Evolutionary conservation across 139 green algal species (phyloP), one percentile per base, ranked within the genome.

Genomic region (Ettlia oleoabundans): DNA sequence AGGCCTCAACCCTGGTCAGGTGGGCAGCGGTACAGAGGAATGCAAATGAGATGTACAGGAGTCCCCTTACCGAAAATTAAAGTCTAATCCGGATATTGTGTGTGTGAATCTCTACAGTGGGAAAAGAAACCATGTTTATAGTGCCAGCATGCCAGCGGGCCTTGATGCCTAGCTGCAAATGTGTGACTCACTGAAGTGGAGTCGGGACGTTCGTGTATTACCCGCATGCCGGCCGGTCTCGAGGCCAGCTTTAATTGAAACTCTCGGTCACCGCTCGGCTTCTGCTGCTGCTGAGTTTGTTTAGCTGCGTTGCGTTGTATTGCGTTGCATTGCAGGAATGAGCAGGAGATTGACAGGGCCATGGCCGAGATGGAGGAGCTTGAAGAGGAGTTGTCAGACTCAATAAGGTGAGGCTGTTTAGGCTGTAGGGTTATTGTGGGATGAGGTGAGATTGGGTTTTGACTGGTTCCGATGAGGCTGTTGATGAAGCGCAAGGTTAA

Each of bases 31-130:
- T 85, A 68, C 96, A 40, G 95, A 98, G 63, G 93, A 95, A n/a
- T 42, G 96, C 66, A 95, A 98, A n/a, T 94, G 98, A 75, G 63
- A 80, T 63, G 84, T 98, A 21, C 87, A 86, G 5, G 94, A 96
- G 35, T 93, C 88, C n/a, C n/a, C n/a, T n/a, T n/a, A n/a, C n/a
- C n/a, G n/a, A n/a, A n/a, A n/a, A n/a, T n/a, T n/a, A n/a, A n/a
- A n/a, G 47, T 15, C 15, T 10, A 58, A 15, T 10, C 15, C 13
- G 47, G 47, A 58, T 10, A 15, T 15, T 58, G 10, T 10, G 47
- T 58, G 47, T 58, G 47, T 58, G 47, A 24, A 15, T 58, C 13
- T 58, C 13, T 58, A 58, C 47, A 58, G 15, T 58, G 47, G 15
- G 15, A 15, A 58, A 58, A n/a, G n/a, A n/a, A n/a, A n/a, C n/a